Base-by-base conservation (phyloP, 805 yeast genomes). In the Metschnikowia koreensis region DNA sequence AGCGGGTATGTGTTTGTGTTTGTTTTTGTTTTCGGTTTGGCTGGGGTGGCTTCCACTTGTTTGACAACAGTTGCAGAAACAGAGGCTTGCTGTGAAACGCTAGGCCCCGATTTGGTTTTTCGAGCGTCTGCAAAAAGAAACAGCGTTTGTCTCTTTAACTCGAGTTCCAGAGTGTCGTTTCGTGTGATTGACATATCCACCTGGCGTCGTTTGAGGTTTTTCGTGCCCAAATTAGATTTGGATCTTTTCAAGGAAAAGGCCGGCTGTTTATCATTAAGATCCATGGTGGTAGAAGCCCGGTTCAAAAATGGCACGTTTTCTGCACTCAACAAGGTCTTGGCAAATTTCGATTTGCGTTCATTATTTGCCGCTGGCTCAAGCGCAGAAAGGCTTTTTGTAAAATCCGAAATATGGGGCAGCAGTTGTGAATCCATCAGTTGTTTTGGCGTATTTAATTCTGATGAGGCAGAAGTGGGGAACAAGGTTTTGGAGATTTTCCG, bases 201-300 rank as follows among this genome's bases (percentile, higher is more conserved):
- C 57, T 73, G 77, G 38, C 79, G 54, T 46, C 69, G 64, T 26
- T 71, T 69, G 46, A 74, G 56, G 50, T 69, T 66, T 41, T 69
- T 72, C 1, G 78, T 66, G 2, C 73, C 68, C 38, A 74, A 61
- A 46, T 66, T 72, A 0, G 79, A 74, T 50, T 70, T 72, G 3
- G 77, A 71, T 44, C 77, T 57, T 51, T 68, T 73, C 34, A 74
- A 55, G n/a, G 67, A 56, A 44, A 71, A 58, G 0, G 73, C 69
- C 0, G 76, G 75, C 34, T 65, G 56, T 41, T 66, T 55, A 28
- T 67, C 65, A 6, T 62, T 60, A 27, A 57, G 57, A 9, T 55
- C 59, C 4, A 54, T 53, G 2, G 63, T 44, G 3, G 68, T 58
- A 7, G 60, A 54, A 0, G 67, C 53, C 26, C 58, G 62, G 11